Evolutionary conservation across 2,329 filamentous ascomycete species (phyloP), one percentile per base, ranked within the genome.

Genomic region (Ambrosiella beaveri): DNA sequence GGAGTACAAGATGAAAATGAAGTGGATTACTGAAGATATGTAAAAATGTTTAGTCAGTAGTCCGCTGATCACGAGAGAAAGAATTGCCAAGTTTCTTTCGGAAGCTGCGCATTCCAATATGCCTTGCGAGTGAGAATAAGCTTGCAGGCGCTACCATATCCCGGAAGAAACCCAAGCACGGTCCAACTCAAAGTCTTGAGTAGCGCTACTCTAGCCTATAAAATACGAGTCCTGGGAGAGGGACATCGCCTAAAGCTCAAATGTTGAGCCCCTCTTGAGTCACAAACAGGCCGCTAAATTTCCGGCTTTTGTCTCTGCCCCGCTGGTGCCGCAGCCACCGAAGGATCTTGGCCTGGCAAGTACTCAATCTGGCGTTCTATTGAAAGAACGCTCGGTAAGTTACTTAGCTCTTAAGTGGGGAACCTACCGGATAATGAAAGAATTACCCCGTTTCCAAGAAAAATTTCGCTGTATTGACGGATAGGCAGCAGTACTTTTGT

Each of bases 21-120:
- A 47, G 56, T 52, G 45, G 19, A 38, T n/a, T 36, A 39, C 36
- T 17, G 56, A 13, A 45, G 8, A 17, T 56, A 61, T 41, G 40
- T 15, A 35, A 27, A 7, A 57, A 57, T 38, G 17, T 15, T 39
- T 54, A 54, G 17, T 36, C 15, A 27, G 9, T 11, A 35, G 52
- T 27, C 7, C 17, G 36, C 37, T n/a, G 36, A 36, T 54, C 27
- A 49, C 39, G 53, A 59, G 53, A 17, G 27, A 56, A 55, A 54
- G 36, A 58, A 61, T 19, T 39, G 52, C 19, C 51, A 45, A 37
- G 49, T 44, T 44, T 35, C 38, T 15, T 9, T 40, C n/a, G 36
- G 49, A 53, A 47, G 17, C 38, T 37, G 38, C 27, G 47, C 47
- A 51, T 51, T 51, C 27, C 47, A 51, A 11, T 2, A 15, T 51